Evolutionary conservation across 2,329 filamentous ascomycete genomes (phyloP), one percentile per base, ranked within the genome.

Genomic region (Trichoderma endophyticum): DNA sequence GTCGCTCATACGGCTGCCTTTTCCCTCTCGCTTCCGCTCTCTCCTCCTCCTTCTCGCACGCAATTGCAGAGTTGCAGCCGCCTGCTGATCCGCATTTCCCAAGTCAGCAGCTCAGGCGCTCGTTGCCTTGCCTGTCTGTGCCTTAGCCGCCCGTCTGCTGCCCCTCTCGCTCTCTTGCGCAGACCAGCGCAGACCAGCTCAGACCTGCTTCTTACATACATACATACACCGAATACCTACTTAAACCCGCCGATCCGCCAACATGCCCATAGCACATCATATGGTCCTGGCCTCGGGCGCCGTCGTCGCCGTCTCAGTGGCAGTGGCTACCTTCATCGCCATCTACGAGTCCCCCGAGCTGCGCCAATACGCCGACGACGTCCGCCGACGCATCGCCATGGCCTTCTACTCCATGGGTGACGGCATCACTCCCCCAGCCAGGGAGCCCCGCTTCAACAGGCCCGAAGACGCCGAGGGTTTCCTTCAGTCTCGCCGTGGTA

Each of bases 391-490:
- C 73, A 88, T 91, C 77, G 88, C 88, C 75, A 78, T 90, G 54
- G 88, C 88, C 63, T 80, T 91, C 15, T 87, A 90, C 76, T 84
- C 86, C 11, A 83, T 91, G 32, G 87, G 88, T 72, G 88, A 91
- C 71, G 85, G 84, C 75, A 85, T 90, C 79, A 82, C 84, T 61
- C 84, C 86, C 4, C 80, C 84, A 71, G 77, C 80, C 57, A 80
- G 82, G 34, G 82, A 88, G 75, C 89, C 89, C 71, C 80, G 87
- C 32, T 91, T 90, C 80, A 91, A 91, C 78, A 83, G 89, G 14
- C 89, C 89, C 66, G 89, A 91, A 78, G 89, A 91, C 79, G 89
- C 89, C 71, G 86, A 91, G 70, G 89, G 89, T 9, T 91, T 91
- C 77, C 77, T 90, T 71, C 81, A 86, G 75, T 88, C 88, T 9